These are phyloP conservation scores for Casuarina cunninghamiana DNA, from an alignment of 306 rosid genomes.

Conservation along the genomic window DNA sequence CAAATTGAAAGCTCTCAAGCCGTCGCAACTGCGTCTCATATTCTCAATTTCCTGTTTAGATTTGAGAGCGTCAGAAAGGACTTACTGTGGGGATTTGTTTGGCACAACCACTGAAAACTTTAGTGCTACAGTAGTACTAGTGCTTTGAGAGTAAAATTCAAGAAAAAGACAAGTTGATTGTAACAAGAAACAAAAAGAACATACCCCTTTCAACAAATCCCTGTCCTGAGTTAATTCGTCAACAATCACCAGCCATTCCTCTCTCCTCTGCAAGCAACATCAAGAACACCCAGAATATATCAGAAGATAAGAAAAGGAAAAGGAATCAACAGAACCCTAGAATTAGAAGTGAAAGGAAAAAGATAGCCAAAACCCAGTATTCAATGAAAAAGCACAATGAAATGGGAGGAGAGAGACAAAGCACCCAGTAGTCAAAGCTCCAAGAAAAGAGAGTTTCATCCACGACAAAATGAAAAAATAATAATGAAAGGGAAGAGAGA, in stretches of 20 bases:
- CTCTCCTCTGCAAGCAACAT: constrained; percentile 39
- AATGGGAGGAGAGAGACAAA: not conserved
- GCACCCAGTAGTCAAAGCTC: not conserved
- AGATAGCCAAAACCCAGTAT: no score
- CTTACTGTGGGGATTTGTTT: not conserved
- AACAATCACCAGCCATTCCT: constrained; percentile 30
- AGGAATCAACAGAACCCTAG: not conserved
- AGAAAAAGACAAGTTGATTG: constrained; percentile 1
- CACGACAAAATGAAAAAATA: not conserved
- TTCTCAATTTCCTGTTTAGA: constrained; percentile 46
- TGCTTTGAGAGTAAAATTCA: not conserved
- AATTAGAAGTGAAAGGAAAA: no score
- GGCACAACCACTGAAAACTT: constrained; percentile 1
- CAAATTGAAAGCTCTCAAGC: constrained; percentile 32
- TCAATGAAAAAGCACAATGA: not conserved
- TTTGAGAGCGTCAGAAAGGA: not conserved
- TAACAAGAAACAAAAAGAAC: not conserved
- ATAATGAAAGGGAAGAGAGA: no score
- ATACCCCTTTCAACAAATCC: constrained; percentile 36
- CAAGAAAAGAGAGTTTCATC: not conserved
- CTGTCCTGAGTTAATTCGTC: constrained; percentile 28
- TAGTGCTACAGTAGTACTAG: not conserved
- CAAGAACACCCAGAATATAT: constrained; percentile 16
- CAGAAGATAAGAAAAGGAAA: not conserved
- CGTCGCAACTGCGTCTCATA: constrained; percentile 25